Evolutionary conservation across 139 green algal species (phyloP).

Genomic region (Chlamydomonas schloesseri): DNA sequence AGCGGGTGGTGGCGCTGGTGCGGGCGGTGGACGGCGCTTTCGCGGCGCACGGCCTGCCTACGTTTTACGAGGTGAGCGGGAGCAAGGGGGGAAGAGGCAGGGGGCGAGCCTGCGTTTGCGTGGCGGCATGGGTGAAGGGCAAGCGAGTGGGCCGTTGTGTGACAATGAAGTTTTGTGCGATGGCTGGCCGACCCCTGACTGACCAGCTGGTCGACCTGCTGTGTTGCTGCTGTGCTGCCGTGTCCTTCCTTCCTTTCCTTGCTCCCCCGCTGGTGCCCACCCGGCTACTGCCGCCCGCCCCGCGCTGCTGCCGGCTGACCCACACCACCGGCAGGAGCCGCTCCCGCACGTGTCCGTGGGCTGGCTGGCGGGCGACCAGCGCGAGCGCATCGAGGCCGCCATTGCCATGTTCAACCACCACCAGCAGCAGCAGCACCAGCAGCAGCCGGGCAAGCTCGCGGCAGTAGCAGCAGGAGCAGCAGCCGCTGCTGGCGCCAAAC

Average conservation of each 20-base stretch:
- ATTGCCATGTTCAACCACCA: neutral
- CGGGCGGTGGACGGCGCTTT: conserved; percentile 10
- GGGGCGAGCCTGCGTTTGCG: neutral
- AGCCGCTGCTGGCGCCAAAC: neutral
- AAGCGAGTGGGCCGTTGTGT: too few species aligned
- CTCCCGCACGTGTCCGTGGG: conserved; percentile 37
- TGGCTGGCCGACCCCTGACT: neutral
- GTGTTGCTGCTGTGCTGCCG: neutral
- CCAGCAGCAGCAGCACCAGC: neutral
- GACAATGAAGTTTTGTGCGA: too few species aligned
- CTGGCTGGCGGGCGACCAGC: conserved; percentile 28
- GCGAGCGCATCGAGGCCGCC: neutral
- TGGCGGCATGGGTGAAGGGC: too few species aligned
- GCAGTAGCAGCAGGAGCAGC: neutral
- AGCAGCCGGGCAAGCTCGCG: neutral
- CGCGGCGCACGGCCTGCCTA: conserved; percentile 1
- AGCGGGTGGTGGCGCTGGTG: conserved; percentile 9
- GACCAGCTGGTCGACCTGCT: neutral
- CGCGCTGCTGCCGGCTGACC: too few species aligned
- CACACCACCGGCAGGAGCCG: conserved; percentile 12
- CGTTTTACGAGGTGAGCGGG: conserved; percentile 7
- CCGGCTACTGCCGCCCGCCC: neutral
- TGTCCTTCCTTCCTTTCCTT: too few species aligned
- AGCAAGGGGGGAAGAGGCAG: neutral
- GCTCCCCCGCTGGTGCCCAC: neutral